phyloP scores from a whole-genome alignment of 768 basidiomycete species.

The Suillus plorans region DNA sequence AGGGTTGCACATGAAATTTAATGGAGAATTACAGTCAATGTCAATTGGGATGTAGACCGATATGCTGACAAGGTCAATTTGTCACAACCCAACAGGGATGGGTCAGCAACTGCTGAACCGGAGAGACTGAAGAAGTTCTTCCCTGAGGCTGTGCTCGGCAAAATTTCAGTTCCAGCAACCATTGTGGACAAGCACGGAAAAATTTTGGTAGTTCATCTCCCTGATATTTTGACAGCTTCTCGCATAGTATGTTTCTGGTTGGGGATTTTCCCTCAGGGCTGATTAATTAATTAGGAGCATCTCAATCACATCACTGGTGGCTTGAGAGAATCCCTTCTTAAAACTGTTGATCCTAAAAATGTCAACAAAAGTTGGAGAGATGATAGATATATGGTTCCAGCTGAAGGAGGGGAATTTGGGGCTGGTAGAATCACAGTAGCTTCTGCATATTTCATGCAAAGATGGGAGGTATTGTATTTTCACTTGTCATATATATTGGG shows the following conservation, averaged over 20 bases:
- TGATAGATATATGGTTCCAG: no score
- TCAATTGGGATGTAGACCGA: neutral
- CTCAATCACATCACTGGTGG: neutral
- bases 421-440: neutral
- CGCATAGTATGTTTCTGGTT: neutral
- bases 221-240: neutral
- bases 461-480: neutral
- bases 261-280: neutral
- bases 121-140: neutral
- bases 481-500: neutral
- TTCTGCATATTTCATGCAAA: neutral
- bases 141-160: neutral
- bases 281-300: neutral
- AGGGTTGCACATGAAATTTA: neutral
- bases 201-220: neutral
- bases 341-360: neutral
- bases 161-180: neutral
- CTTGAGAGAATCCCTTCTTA: neutral
- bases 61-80: neutral
- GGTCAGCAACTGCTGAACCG: neutral
- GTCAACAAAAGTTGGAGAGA: no score
- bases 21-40: neutral
- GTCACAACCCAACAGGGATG: neutral
- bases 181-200: neutral
- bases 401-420: neutral